Conservation (phyloP, 805 yeast genomes). For the Hanseniaspora clermontiae region DNA sequence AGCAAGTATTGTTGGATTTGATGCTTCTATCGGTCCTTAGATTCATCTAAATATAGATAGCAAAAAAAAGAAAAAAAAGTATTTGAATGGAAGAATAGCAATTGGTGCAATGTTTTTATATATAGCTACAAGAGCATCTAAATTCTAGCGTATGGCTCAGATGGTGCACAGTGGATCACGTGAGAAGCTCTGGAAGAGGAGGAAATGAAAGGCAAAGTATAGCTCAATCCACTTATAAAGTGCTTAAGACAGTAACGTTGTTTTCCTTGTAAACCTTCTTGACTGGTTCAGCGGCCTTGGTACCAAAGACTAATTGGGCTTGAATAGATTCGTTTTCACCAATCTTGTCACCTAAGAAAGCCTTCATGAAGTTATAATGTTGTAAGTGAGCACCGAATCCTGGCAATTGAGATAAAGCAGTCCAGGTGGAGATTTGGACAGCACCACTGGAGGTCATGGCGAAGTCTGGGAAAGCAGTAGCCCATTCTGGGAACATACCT, state of each 20-base stretch:
- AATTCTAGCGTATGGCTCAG: no score
- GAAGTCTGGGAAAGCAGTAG: constrained; percentile 36
- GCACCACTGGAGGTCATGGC: constrained; percentile 39
- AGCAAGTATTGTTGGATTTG: no score
- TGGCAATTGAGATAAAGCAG: constrained; percentile 31
- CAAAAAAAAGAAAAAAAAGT: no score
- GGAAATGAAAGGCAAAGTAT: no score
- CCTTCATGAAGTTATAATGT: constrained; percentile 38
- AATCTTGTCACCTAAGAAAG: constrained; percentile 29
- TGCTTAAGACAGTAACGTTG: constrained; percentile 29
- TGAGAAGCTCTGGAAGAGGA: no score
- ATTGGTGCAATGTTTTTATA: no score
- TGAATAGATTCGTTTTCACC: constrained; percentile 36
- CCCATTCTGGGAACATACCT: constrained; percentile 33
- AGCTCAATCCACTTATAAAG: background rate
- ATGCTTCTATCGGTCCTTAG: no score
- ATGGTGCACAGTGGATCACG: no score
- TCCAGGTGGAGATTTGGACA: constrained; percentile 41
- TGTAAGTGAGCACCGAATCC: constrained; percentile 42
- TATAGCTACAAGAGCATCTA: no score
- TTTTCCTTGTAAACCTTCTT: constrained; percentile 34
- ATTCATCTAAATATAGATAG: no score
- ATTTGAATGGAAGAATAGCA: no score
- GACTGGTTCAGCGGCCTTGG: constrained; percentile 28
- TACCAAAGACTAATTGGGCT: constrained; percentile 42